Conservation (phyloP, 345 rosid genomes). For the Toxicodendron radicans region DNA sequence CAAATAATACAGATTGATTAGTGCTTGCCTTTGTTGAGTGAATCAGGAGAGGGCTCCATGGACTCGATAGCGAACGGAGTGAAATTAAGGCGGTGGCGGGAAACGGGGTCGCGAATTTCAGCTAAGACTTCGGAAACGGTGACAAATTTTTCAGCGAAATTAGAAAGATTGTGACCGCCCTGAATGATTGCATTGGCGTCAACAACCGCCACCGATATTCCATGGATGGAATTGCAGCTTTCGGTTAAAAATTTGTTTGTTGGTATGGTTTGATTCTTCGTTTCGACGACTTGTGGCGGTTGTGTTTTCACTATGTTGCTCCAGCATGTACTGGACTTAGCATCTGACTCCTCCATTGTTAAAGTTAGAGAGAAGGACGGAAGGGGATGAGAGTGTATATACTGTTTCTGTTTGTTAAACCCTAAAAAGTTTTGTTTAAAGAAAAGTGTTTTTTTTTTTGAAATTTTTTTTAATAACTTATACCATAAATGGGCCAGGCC, state of each 20-base stretch:
- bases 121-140: conserved; percentile 77
- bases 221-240: conserved; percentile 71
- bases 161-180: conserved; percentile 57
- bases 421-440: conserved; percentile 7
- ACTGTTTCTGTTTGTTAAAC: neutral
- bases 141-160: conserved; percentile 70
- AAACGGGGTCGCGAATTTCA: conserved; percentile 85
- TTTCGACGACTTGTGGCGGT: conserved; percentile 28
- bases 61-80: conserved; percentile 73
- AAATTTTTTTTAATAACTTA: too few species aligned
- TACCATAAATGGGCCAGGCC: too few species aligned
- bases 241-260: conserved; percentile 41
- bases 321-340: conserved; percentile 57
- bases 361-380: neutral
- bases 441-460: too few species aligned
- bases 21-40: conserved; percentile 59
- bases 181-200: conserved; percentile 90
- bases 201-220: conserved; percentile 73
- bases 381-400: neutral
- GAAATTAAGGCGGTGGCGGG: conserved; percentile 80
- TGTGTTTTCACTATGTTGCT: conserved; percentile 63
- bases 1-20: too few species aligned
- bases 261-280: conserved; percentile 19
- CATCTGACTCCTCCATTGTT: conserved; percentile 20
- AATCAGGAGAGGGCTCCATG: conserved; percentile 85